A percentile compares a stretch with the other conserved stretches of the same genome.
Evolutionary conservation across 2,329 filamentous ascomycete genomes (phyloP).

Genomic region (Dendryphion nanum): DNA sequence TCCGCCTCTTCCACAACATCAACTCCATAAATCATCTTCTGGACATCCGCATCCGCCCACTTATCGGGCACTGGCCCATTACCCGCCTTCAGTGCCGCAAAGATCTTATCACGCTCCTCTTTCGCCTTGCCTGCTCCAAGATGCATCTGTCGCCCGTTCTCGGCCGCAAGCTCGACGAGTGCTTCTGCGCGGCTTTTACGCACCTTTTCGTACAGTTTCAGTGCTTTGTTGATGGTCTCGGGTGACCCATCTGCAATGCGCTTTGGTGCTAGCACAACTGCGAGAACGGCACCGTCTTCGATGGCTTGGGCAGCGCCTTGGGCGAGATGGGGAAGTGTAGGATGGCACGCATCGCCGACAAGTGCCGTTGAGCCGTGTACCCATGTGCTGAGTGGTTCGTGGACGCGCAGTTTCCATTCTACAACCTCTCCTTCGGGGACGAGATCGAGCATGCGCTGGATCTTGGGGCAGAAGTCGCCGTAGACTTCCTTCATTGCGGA

Average conservation of each 20-base stretch:
- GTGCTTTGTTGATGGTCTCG: conserved; percentile 51
- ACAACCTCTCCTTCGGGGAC: conserved; percentile 65
- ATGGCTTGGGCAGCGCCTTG: conserved; percentile 66
- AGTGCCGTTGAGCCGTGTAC: conserved; percentile 53
- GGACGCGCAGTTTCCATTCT: conserved; percentile 65
- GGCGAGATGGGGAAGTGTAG: conserved; percentile 62
- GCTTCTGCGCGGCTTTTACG: conserved; percentile 57
- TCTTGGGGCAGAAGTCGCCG: conserved; percentile 59
- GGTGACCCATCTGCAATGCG: conserved; percentile 44
- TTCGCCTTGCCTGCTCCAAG: conserved; percentile 59
- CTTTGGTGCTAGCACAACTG: conserved; percentile 50
- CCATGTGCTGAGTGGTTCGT: conserved; percentile 64
- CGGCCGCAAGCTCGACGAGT: conserved; percentile 57
- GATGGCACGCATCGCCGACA: conserved; percentile 61
- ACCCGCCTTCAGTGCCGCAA: conserved; percentile 47
- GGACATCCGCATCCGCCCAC: conserved; percentile 53
- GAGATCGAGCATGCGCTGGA: conserved; percentile 59
- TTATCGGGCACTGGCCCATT: conserved; percentile 49
- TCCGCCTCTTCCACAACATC: conserved; percentile 48
- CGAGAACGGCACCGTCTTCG: conserved; percentile 60
- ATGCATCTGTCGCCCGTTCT: conserved; percentile 55
- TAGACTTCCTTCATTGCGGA: conserved; percentile 60
- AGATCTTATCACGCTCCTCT: conserved; percentile 57
- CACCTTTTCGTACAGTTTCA: conserved; percentile 57
- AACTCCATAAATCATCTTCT: conserved; percentile 49